Evolutionary conservation across 768 basidiomycete genomes (phyloP).

Genomic region (Boletus eberwhitei): DNA sequence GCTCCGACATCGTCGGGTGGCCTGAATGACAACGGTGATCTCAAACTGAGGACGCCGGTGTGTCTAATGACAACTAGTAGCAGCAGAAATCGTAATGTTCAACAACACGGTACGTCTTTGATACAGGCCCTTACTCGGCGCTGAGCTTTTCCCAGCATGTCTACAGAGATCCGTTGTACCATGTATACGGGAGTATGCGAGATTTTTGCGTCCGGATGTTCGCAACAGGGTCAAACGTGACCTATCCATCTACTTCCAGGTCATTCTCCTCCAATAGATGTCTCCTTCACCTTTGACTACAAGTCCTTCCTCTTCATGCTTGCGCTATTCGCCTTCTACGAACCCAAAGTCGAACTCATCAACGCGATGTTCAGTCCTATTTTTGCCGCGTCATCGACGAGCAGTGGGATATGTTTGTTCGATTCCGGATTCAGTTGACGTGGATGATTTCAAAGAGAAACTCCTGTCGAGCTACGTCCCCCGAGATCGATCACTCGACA

Average conservation of each 20-base stretch:
- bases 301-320: constrained; percentile 23
- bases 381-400: constrained; percentile 19
- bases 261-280: constrained; percentile 14
- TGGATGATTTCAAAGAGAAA: constrained; percentile 12
- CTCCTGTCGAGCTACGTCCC: not conserved
- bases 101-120: constrained; percentile 12
- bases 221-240: not conserved
- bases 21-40: constrained; percentile 4
- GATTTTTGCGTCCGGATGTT: too few species aligned
- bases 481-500: not conserved
- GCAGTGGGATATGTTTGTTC: constrained; percentile 21
- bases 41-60: constrained; percentile 13
- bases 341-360: constrained; percentile 20
- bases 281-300: constrained; percentile 21
- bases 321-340: constrained; percentile 20
- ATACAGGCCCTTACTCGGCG: not conserved
- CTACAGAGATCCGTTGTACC: constrained; percentile 10
- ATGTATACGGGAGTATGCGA: not conserved
- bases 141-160: constrained; percentile 12
- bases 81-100: too few species aligned
- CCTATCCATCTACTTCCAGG: constrained; percentile 5
- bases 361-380: constrained; percentile 18
- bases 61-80: constrained; percentile 22
- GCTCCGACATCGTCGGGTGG: constrained; percentile 13
- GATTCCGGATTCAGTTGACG: constrained; percentile 13